Percentiles rank a stretch among this genome's conserved stretches.
Conservation (phyloP, 352 stramenopile species). For the Globisporangium abappressorium region DNA sequence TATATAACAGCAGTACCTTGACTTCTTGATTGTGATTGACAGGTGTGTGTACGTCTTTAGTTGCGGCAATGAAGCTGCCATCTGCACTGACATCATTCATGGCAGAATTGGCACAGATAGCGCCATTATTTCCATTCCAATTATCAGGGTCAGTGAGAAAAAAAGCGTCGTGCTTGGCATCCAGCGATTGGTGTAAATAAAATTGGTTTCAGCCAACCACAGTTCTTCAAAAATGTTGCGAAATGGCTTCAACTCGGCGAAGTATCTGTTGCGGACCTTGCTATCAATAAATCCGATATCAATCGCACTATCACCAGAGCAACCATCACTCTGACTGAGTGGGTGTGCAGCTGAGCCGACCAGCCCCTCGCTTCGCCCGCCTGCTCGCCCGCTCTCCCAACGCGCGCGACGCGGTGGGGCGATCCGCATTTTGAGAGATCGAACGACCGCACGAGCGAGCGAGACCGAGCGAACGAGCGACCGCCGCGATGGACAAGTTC, state of each 20-base stretch:
- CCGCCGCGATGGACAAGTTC: slow-evolving; percentile 70
- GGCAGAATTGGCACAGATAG: background rate
- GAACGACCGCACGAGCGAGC: slow-evolving; percentile 2
- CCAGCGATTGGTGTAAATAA: background rate
- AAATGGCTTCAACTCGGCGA: background rate
- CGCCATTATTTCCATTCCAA: background rate
- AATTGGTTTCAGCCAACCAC: background rate
- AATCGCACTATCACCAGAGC: background rate
- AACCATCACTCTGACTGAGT: slow-evolving; percentile 5
- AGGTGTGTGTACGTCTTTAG: background rate
- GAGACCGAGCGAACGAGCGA: background rate
- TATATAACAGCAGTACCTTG: background rate
- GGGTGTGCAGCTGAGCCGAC: background rate
- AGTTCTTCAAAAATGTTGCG: background rate
- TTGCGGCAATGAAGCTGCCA: background rate
- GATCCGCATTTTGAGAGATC: slow-evolving; percentile 12
- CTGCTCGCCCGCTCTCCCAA: background rate
- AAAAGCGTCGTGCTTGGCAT: background rate
- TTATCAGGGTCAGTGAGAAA: background rate
- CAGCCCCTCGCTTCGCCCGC: background rate
- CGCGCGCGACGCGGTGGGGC: background rate
- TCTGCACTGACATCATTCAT: background rate
- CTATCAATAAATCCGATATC: background rate
- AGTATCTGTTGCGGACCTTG: background rate
- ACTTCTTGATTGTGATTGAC: background rate